Evolutionary conservation across 768 basidiomycete genomes (phyloP), one percentile per base, ranked within the genome.

Genomic region (Collybia nuda): DNA sequence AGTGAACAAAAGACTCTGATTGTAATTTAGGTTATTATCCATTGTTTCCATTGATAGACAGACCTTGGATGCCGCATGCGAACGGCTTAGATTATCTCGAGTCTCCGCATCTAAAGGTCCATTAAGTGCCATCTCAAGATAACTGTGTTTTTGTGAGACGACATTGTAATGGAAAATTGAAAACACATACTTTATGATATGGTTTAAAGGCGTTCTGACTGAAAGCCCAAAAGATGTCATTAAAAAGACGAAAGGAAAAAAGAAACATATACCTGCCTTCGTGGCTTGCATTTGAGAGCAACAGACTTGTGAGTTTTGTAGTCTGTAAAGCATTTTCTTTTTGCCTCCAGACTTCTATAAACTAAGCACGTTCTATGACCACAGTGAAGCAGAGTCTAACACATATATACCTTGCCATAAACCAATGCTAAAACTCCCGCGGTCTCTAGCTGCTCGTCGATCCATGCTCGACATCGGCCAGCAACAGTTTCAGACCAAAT

Each of bases 301-400:
- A 61, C 11, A 92, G 68, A 47, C 84, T 86, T 2, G 88, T 89
- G 19, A 91, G 67, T 62, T 84, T 85, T 29, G 83, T 90, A 4
- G 81, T 80, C 52, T 86, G 81, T 50, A 88, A 60, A 2, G 86
- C 88, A 36, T 70, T 79, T 63, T 92, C 87, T 63, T 90, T 90
- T 64, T 91, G 84, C 54, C 90, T 68, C 90, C 90, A 92, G 6
- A 90, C 90, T 60, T 88, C 86, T 54, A 91, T 90, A 72, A 90
- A 91, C 81, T 86, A 50, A 14, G n/a, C n/a, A 18, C 14, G 44
- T 48, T 22, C 14, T 50, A 18, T 36, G 12, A 29, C 47, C 18
- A 43, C 18, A 23, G 17, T 21, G 48, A 18, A 15, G 12, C 2
- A 18, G 9, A 5, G 17, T 9, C 6, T 7, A 17, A 11, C 24